A percentile compares a stretch with the other conserved stretches of the same genome.
Evolutionary conservation across 306 rosid species (phyloP).

Genomic region (Rosa rugosa): DNA sequence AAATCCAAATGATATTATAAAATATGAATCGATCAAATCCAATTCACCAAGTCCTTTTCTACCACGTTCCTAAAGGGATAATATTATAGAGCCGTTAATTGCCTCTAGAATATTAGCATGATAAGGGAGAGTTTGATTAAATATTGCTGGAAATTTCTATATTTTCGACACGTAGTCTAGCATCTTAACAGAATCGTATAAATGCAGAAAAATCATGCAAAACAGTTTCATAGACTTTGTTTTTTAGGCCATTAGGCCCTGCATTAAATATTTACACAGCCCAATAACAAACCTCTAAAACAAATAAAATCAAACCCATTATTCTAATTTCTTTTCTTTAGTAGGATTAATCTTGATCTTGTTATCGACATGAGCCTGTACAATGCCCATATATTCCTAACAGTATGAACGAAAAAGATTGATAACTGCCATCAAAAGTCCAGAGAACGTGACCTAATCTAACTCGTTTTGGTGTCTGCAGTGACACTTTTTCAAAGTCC

Average conservation of each 20-base stretch:
- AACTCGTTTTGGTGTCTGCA: background rate
- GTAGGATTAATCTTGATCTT: background rate
- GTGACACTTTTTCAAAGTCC: background rate
- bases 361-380: background rate
- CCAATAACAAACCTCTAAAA: slow-evolving; percentile 2
- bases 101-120: slow-evolving; percentile 1
- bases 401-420: background rate
- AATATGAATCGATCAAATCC: background rate
- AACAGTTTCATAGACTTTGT: background rate
- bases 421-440: background rate
- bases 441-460: background rate
- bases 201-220: background rate
- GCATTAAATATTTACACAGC: background rate
- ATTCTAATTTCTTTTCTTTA: background rate
- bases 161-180: background rate
- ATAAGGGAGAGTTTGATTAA: background rate
- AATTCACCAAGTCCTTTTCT: background rate
- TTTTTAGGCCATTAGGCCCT: background rate
- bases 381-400: background rate
- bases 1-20: background rate
- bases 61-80: background rate
- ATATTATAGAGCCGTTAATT: background rate
- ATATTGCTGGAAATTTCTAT: background rate
- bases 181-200: slow-evolving; percentile 1
- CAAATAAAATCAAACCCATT: slow-evolving; percentile 2